Percentiles rank a stretch among this genome's conserved stretches.
Conservation (phyloP, 148 eudicot species). For the Vaccinium darrowii region DNA sequence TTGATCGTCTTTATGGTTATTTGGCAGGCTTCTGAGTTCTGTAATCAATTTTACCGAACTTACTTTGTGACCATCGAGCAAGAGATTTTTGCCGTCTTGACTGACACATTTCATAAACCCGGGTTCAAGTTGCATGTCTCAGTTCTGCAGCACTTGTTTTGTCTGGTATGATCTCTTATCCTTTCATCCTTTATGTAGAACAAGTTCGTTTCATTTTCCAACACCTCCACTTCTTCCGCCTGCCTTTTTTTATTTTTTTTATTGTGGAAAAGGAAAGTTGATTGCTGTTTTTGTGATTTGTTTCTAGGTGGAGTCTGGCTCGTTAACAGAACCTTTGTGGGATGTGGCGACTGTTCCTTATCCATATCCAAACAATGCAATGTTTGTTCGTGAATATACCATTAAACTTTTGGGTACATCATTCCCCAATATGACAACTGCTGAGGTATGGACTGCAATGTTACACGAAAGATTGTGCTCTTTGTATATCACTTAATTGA, state of each 20-base stretch:
- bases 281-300: background rate
- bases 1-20: constrained; percentile 6
- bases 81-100: constrained; percentile 94
- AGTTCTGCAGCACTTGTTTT: constrained; percentile 86
- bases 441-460: constrained; percentile 52
- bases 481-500: constrained; percentile 11
- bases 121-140: constrained; percentile 93
- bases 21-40: constrained; percentile 73
- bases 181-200: background rate
- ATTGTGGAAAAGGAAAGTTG: background rate
- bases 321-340: constrained; percentile 88
- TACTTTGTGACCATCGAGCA: constrained; percentile 87
- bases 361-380: constrained; percentile 74
- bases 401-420: constrained; percentile 84
- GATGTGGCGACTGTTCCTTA: constrained; percentile 73
- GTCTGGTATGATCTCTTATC: constrained; percentile 50
- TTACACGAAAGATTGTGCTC: background rate
- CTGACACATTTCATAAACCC: constrained; percentile 98
- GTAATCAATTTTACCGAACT: constrained; percentile 82
- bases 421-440: constrained; percentile 86
- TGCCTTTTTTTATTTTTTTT: background rate
- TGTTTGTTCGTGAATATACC: constrained; percentile 82
- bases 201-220: background rate
- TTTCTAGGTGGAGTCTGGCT: constrained; percentile 75
- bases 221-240: background rate